Evolutionary conservation across 1,284 basidiomycete genomes (phyloP), one percentile per base, ranked within the genome.

Genomic region (Inonotus obliquus): DNA sequence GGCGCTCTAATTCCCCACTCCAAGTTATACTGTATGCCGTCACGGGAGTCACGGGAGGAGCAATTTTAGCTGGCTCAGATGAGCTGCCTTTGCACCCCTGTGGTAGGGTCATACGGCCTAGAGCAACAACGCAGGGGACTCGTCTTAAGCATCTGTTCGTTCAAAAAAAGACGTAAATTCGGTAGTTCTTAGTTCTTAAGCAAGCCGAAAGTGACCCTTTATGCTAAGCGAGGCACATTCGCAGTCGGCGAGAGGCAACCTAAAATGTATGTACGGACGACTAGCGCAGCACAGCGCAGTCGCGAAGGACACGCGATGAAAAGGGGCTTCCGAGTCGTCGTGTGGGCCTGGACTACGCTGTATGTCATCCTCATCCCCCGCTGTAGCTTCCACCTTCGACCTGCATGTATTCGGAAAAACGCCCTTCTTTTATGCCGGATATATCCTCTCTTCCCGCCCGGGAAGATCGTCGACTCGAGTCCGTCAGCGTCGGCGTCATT

Each of bases 371-470:
- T 19, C 2, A 19, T 48, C 2, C n/a, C 21, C 9, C 19, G 45
- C 45, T 25, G 4, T 82, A 70, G n/a, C n/a, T n/a, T n/a, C n/a
- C n/a, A n/a, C n/a, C n/a, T n/a, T n/a, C n/a, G n/a, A n/a, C n/a
- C n/a, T n/a, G n/a, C n/a, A n/a, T n/a, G 67, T 83, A 82, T 75
- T 86, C 84, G 60, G 85, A 21, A 87, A 88, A 87, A 88, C 1
- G 84, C 67, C 13, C 29, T 52, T 37, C 78, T 77, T 65, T 82
- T 77, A 70, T 86, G 85, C 65, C 82, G 78, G 41, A 75, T 75
- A 63, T 78, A 79, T 29, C 76, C 79, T 60, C 74, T 76, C 23
- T 9, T 44, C 41, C 41, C 17, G 17, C 76, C 79, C 61, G 81
- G 82, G 6, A 13, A 75, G 74, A 29, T 67, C 71, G 56, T 80